These are phyloP conservation scores for Bothriochloa decipiens DNA, from an alignment of 176 grass and related monocot genomes.

Conservation along the genomic window DNA sequence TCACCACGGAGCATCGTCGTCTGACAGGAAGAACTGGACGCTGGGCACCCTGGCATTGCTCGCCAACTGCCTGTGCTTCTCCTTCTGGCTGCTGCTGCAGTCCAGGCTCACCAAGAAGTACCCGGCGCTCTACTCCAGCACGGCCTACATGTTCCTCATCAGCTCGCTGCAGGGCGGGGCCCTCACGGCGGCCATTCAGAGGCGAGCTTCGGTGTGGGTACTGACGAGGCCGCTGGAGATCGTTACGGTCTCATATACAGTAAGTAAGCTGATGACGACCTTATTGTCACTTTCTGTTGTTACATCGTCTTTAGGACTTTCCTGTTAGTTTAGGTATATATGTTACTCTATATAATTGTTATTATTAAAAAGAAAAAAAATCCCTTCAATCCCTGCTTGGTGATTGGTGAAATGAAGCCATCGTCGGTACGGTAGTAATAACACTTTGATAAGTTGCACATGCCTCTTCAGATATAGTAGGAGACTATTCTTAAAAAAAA, in stretches of 20 bases:
- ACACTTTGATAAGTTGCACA: constrained; percentile 6
- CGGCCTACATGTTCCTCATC: constrained; percentile 83
- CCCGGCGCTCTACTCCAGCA: constrained; percentile 77
- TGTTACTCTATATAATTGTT: too few relatives aligned
- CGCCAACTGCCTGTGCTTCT: constrained; percentile 70
- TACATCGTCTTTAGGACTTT: too few relatives aligned
- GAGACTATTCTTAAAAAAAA: too few relatives aligned
- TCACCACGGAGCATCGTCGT: constrained; percentile 16
- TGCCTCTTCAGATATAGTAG: background rate
- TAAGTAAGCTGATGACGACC: constrained; percentile 62
- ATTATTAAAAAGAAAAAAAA: background rate
- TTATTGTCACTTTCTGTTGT: background rate
- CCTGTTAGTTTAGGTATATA: too few relatives aligned
- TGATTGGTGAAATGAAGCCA: background rate
- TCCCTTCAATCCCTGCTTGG: background rate
- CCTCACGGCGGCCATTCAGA: constrained; percentile 54
- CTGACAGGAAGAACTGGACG: constrained; percentile 59
- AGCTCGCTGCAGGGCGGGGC: constrained; percentile 65
- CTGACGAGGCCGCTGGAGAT: constrained; percentile 71
- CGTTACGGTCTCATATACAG: constrained; percentile 58
- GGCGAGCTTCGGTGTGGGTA: constrained; percentile 66
- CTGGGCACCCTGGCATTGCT: constrained; percentile 72
- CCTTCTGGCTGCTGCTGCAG: constrained; percentile 85
- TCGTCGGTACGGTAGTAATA: background rate
- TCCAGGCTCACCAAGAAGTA: constrained; percentile 87